phyloP scores from a whole-genome alignment of 768 basidiomycete genomes.

The Russula abietina region DNA sequence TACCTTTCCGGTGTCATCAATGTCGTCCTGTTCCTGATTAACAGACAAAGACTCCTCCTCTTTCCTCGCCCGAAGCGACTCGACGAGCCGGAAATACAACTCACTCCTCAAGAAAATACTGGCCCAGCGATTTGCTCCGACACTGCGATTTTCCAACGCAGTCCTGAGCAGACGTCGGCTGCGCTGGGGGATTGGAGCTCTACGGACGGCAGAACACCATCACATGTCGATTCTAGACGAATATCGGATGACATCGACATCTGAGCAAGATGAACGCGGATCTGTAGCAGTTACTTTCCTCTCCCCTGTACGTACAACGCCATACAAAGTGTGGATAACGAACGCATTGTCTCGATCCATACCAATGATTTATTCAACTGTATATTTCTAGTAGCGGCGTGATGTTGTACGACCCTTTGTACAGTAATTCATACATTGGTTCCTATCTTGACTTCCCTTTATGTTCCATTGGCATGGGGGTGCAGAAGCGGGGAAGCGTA shows the following conservation, averaged over 20 bases:
- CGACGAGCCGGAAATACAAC: neutral
- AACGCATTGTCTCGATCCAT: too few species aligned
- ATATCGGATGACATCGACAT: neutral
- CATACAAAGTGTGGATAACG: too few species aligned
- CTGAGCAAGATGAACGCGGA: neutral
- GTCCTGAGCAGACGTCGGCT: neutral
- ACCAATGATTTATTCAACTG: too few species aligned
- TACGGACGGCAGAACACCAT: neutral
- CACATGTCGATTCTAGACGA: too few species aligned
- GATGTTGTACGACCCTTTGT: too few species aligned
- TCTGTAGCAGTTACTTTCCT: too few species aligned
- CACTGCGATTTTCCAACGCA: neutral
- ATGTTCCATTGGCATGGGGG: conserved; percentile 5
- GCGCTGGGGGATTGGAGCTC: neutral
- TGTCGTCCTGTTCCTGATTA: neutral
- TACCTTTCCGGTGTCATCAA: conserved; percentile 33
- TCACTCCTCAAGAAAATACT: too few species aligned
- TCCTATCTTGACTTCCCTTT: too few species aligned
- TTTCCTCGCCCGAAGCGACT: conserved; percentile 22
- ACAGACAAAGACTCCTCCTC: conserved; percentile 30
- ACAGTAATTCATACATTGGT: too few species aligned
- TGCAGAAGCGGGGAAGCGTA: conserved; percentile 5
- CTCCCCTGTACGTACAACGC: too few species aligned
- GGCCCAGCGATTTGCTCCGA: neutral
- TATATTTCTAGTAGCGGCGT: too few species aligned